Base-by-base conservation (phyloP, 768 basidiomycete genomes). In the Hortiboletus flavorubellus region DNA sequence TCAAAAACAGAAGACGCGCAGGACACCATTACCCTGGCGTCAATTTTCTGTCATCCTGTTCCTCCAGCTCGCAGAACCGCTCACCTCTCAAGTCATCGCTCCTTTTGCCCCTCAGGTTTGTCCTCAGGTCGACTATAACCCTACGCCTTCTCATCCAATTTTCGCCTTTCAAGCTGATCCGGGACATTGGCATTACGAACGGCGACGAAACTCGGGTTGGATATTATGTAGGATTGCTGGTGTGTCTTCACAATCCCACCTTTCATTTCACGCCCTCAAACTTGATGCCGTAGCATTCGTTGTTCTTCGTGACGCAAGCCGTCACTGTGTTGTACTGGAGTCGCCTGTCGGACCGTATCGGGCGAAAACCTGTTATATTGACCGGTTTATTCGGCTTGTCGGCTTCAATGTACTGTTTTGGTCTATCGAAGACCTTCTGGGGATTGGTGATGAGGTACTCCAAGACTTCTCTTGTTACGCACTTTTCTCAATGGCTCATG, bases 181-280 rank as follows among this genome's bases (percentile, higher is more conserved):
- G 83, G 18, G 82, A 83, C 64, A 75, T 86, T 53, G 87, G 85
- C 5, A 77, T 89, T 9, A 87, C 87, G 18, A 71, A 82, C 59
- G 88, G 87, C 23, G 80, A 88, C 63, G 85, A 90, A 64, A 80
- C 80, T 3, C 76, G 78, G 57, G 85, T 91, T 12, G 88, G 86
- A 43, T 85, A 88, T 65, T 89, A 89, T 71, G 88, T 88, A 47
- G 89, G 88, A n/a, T 60, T 89, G 8, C 73, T 91, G 78, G 89
- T 88, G 41, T 38, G 78, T 65, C 23, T 35, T 15, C 44, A 8
- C 34, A 6, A 15, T 10, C 15, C 21, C 14, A 29, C 5, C 11
- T 14, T 31, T 8, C 15, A 4, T 35, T 21, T 26, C 15, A 1
- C 35, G 8, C 45, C 30, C 34, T 67, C 40, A 26, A 9, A 2